Percentiles rank a stretch among this genome's conserved stretches.
These are phyloP conservation scores for Hypoxylon cercidicola DNA, from an alignment of 495 filamentous ascomycete genomes.

Conservation along the genomic window DNA sequence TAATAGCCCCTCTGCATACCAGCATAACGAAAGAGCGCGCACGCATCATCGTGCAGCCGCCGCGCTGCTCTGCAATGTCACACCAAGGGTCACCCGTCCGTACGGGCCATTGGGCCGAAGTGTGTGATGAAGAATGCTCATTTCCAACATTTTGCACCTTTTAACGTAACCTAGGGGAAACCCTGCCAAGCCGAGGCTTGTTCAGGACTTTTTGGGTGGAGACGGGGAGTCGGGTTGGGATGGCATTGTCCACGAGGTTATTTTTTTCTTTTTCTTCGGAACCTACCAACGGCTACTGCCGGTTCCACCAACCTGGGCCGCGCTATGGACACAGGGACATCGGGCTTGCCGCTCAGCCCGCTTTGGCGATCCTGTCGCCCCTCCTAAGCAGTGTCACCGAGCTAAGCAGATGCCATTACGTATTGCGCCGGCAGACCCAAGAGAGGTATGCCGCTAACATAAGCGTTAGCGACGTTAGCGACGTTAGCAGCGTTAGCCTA, in stretches of 20 bases:
- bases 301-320: conserved; percentile 31
- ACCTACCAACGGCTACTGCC: conserved; percentile 35
- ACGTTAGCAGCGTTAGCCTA: neutral
- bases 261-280: too few species aligned
- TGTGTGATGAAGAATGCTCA: too few species aligned
- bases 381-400: conserved; percentile 23
- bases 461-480: conserved; percentile 1
- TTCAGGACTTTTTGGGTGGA: too few species aligned
- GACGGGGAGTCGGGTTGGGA: too few species aligned
- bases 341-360: conserved; percentile 33
- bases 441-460: conserved; percentile 24
- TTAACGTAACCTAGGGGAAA: too few species aligned
- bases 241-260: neutral
- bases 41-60: too few species aligned
- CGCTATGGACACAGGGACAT: conserved; percentile 14
- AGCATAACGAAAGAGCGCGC: too few species aligned
- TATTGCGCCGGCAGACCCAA: conserved; percentile 28
- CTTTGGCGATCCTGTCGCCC: conserved; percentile 5
- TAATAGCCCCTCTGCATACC: too few species aligned
- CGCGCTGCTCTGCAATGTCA: neutral
- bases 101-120: too few species aligned
- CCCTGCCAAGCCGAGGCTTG: too few species aligned
- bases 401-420: conserved; percentile 28
- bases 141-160: too few species aligned
- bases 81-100: neutral